Evolutionary conservation across 495 filamentous ascomycete genomes (phyloP), one percentile per base, ranked within the genome.

Genomic region (Lophiotrema nucula): DNA sequence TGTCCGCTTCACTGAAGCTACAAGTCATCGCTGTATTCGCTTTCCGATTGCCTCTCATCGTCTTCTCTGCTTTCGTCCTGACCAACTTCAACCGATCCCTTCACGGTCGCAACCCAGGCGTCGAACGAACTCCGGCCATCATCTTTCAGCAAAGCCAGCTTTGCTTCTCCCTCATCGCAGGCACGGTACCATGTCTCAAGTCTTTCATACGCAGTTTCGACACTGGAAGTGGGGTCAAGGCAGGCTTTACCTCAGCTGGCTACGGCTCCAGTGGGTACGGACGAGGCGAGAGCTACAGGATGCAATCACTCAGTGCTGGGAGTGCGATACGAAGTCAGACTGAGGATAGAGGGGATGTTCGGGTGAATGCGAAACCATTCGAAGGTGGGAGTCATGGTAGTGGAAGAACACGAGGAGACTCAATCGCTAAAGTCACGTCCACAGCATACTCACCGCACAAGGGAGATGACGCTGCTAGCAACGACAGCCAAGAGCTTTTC

Each of bases 131-230:
- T 12, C 31, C 35, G 4, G 55, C 58, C 2, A 57, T 64, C 3
- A 19, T 66, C 35, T 67, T 28, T 24, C 63, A 62, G n/a, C 63
- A 65, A 47, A 47, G 41, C 42, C 23, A 67, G 38, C 42, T 66
- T 4, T 53, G 53, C 44, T 67, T 43, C 16, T 62, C 63, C 6
- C 60, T 69, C 21, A 50, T 66, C 3, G 50, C 66, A 5, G 56
- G 28, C 38, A 69, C 66, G 16, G 27, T 69, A 1, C 56, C 66
- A 2, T 53, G 51, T 16, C 38, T 67, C n/a, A 60, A 67, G 31
- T 54, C 58, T 16, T 69, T 69, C 56, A 64, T 66, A 13, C 47
- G 65, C 23, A 57, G 48, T 49, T 69, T 69, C 60, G 52, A 69
- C 48, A 53, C 58, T 6, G 54, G 54, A 28, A 51, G 54, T n/a